Conservation (phyloP, 495 filamentous ascomycete species). For the Collariella sp. region DNA sequence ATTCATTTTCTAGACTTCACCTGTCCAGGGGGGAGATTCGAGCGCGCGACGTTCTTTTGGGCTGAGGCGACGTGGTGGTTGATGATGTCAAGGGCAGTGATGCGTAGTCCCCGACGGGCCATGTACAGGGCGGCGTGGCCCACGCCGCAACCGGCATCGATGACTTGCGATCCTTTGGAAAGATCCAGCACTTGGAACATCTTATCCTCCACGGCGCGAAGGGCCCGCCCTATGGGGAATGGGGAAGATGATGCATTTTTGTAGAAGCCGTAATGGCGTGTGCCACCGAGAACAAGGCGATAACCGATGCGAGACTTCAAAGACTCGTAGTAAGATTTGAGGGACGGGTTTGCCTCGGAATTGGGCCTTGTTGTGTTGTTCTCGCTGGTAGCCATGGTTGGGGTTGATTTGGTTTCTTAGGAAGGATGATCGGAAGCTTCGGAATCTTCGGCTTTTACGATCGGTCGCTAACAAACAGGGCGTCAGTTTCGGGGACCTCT, state of each 20-base stretch:
- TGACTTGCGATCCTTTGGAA: constrained; percentile 31
- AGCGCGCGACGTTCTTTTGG: constrained; percentile 30
- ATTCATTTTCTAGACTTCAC: constrained; percentile 40
- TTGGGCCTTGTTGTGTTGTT: not conserved
- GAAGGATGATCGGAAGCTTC: too few relatives aligned
- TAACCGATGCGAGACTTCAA: constrained; percentile 46
- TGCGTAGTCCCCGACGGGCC: constrained; percentile 33
- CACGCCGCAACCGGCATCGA: constrained; percentile 48
- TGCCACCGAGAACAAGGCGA: constrained; percentile 41
- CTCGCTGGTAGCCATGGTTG: not conserved
- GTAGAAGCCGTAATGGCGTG: constrained; percentile 47
- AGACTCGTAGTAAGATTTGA: constrained; percentile 23
- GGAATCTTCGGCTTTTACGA: too few relatives aligned
- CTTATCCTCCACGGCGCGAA: constrained; percentile 44
- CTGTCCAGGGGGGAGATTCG: constrained; percentile 28
- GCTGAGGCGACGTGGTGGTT: constrained; percentile 42
- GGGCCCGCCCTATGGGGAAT: constrained; percentile 35
- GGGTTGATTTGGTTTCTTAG: not conserved
- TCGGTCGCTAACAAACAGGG: too few relatives aligned
- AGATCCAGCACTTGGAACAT: constrained; percentile 33
- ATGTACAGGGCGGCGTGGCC: constrained; percentile 43
- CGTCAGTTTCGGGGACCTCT: not conserved
- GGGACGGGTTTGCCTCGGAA: constrained; percentile 4
- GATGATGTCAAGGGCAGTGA: constrained; percentile 46
- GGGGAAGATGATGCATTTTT: constrained; percentile 40